Evolutionary conservation across 106 monocot genomes (phyloP), one percentile per base, ranked within the genome.

Genomic region (Dendrobium chrysotoxum): DNA sequence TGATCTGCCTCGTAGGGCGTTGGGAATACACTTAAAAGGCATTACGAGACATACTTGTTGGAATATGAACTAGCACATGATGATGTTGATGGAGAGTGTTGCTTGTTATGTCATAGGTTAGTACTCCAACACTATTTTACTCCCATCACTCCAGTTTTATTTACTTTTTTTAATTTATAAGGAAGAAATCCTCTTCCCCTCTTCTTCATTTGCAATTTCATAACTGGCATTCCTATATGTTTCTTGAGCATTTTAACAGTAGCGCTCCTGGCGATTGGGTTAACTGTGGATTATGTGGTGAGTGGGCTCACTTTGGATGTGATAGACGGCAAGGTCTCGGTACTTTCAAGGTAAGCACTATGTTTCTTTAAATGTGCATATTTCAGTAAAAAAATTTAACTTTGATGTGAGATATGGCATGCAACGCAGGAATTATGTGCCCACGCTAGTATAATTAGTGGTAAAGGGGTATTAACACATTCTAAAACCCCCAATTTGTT

Each of bases 301-400:
- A 93, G 64, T 96, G 96, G 96, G 96, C 96, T 0, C 96, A 96
- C 76, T 96, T 96, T 67, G 96, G 96, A 25, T 96, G 96, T 31
- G 96, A 96, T 76, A 86, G 91, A 82, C 79, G 93, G 44, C 96
- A 89, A 67, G 93, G 96, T 35, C 89, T 96, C 9, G 96, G 91
- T 54, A 85, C 96, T 78, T 96, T 96, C 72, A 96, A 96, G 96
- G 93, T 96, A 71, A 40, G 81, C 67, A 21, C 80, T 2, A 18
- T 40, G 17, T 18, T 17, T 74, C 39, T 74, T 41, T 42, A 35
- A 70, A 70, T 70, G 3, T 12, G 13, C 70, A 70, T 70, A 15
- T 30, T 70, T 70, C n/a, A 13, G 0, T 13, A 13, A 13, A 15
- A 50, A 50, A 50, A 50, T 2, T 1, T 12, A 13, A 13, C 3